Evolutionary conservation across 192 early-diverging fungal genomes (phyloP).

Genomic region (Umbelopsis ramanniana): DNA sequence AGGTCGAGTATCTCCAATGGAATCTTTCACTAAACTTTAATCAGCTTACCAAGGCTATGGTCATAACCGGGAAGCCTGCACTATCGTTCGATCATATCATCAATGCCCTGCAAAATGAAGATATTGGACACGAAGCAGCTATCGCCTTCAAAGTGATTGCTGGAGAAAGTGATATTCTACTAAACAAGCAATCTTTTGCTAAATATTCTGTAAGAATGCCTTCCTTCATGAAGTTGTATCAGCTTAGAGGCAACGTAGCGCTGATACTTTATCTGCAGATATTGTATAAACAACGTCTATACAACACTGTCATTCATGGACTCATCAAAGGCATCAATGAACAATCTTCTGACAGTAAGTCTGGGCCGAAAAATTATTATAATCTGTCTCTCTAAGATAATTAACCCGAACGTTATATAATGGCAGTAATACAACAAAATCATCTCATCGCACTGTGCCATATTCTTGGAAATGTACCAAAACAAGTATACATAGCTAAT

Average conservation of each 20-base stretch:
- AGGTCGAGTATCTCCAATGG: background rate
- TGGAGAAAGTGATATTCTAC: slow-evolving; percentile 68
- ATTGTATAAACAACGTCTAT: slow-evolving; percentile 86
- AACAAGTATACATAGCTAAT: slow-evolving; percentile 74
- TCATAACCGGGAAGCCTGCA: slow-evolving; percentile 43
- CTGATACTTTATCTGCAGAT: slow-evolving; percentile 43
- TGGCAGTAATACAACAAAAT: slow-evolving; percentile 61
- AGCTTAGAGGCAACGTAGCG: background rate
- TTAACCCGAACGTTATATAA: background rate
- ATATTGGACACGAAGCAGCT: slow-evolving; percentile 59
- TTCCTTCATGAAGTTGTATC: background rate
- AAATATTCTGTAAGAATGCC: slow-evolving; percentile 45
- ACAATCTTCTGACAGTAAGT: background rate
- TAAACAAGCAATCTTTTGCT: slow-evolving; percentile 74
- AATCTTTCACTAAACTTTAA: background rate
- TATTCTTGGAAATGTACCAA: slow-evolving; percentile 77
- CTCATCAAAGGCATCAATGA: slow-evolving; percentile 44
- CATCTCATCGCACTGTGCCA: slow-evolving; percentile 81
- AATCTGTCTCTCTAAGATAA: background rate
- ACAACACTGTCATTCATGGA: slow-evolving; percentile 69
- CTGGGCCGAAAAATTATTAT: background rate
- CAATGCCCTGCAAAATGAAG: slow-evolving; percentile 46
- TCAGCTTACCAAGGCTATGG: slow-evolving; percentile 67
- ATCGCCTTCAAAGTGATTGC: slow-evolving; percentile 71
- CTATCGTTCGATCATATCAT: slow-evolving; percentile 24